Evolutionary conservation across 2,329 filamentous ascomycete genomes (phyloP).

Genomic region (Blumeriella jaapii): DNA sequence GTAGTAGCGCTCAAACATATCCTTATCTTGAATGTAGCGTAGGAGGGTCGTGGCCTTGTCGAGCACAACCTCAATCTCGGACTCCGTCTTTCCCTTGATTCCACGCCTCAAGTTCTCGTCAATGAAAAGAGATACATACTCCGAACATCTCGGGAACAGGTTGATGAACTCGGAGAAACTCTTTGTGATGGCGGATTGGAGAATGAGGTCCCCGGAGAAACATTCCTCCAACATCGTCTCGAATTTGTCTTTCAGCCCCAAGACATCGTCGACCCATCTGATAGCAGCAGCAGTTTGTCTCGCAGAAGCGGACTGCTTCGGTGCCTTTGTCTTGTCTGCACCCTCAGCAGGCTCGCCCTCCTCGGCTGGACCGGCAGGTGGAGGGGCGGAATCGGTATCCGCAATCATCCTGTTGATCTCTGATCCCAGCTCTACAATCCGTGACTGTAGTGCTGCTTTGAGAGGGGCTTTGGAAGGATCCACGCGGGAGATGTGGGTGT

Average conservation of each 20-base stretch:
- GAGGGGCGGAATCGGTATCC: constrained; percentile 40
- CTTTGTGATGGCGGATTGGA: constrained; percentile 73
- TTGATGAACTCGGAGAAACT: constrained; percentile 95
- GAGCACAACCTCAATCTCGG: constrained; percentile 70
- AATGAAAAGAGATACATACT: constrained; percentile 92
- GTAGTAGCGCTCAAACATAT: constrained; percentile 94
- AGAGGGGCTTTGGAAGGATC: constrained; percentile 63
- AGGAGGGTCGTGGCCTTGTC: constrained; percentile 85
- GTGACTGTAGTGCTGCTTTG: constrained; percentile 57
- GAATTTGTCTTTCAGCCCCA: constrained; percentile 79
- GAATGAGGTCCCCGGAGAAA: constrained; percentile 61
- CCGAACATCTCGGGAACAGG: constrained; percentile 69
- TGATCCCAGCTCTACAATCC: constrained; percentile 67
- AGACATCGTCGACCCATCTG: constrained; percentile 88
- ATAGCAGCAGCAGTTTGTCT: constrained; percentile 80
- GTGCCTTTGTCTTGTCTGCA: constrained; percentile 37
- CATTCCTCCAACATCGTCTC: constrained; percentile 65
- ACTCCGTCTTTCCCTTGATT: constrained; percentile 84
- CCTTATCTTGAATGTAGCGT: constrained; percentile 81
- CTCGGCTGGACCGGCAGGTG: constrained; percentile 31
- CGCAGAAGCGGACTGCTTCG: constrained; percentile 46
- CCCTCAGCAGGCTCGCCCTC: constrained; percentile 40
- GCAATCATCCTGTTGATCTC: constrained; percentile 65
- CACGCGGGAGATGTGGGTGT: constrained; percentile 65
- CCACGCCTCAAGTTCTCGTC: constrained; percentile 93